Percentiles rank a stretch among this genome's conserved stretches.
phyloP scores from a whole-genome alignment of 306 rosid genomes.

The Gynostemma pentaphyllum region DNA sequence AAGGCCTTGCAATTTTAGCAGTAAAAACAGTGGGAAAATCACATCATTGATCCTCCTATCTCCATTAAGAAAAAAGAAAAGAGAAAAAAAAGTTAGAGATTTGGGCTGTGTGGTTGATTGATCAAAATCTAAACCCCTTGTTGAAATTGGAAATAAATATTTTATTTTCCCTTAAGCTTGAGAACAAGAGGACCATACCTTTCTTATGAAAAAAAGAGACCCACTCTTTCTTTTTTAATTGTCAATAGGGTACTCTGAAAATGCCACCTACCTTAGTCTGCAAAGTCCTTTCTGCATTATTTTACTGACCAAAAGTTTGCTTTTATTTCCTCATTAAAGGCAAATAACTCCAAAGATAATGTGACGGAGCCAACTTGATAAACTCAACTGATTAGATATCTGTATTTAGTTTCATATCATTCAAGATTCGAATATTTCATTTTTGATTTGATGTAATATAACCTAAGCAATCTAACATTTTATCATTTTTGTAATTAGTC shows the following conservation, averaged over 20 bases:
- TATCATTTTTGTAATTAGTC: too few species aligned
- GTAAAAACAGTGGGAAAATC: neutral
- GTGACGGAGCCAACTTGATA: too few species aligned
- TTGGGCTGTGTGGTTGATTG: conserved; percentile 6
- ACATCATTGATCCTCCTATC: neutral
- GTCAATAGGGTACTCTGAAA: neutral
- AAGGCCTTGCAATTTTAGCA: neutral
- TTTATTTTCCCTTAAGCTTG: too few species aligned
- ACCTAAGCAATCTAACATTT: too few species aligned
- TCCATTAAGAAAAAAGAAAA: neutral
- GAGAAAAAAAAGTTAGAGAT: neutral
- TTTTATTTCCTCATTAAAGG: neutral
- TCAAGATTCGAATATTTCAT: too few species aligned
- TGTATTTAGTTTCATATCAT: too few species aligned
- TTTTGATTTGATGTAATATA: too few species aligned
- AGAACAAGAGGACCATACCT: too few species aligned
- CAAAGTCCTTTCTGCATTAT: neutral
- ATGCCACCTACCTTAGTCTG: conserved; percentile 1
- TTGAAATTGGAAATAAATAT: too few species aligned
- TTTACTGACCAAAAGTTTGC: neutral
- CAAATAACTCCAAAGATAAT: neutral
- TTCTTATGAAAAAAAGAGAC: conserved; percentile 6
- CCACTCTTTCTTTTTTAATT: neutral
- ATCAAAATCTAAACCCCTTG: neutral
- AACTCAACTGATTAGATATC: too few species aligned